phyloP scores from a whole-genome alignment of 73 alveolate genomes.

The Uronychia binucleata region DNA sequence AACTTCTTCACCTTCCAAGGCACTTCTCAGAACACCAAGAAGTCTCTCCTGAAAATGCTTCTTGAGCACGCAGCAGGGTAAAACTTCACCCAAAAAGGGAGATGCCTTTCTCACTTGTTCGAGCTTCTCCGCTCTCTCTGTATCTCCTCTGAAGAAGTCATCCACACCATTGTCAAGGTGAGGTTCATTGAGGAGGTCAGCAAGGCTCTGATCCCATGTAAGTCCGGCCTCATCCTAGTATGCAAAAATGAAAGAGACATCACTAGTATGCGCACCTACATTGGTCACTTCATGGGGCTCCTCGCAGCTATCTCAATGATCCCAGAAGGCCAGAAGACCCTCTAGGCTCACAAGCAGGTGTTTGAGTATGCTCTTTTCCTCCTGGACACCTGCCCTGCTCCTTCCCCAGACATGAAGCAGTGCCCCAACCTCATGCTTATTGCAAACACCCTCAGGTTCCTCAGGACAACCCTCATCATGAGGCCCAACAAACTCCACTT shows the following conservation, averaged over 20 bases:
- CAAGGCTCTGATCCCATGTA: conserved; percentile 8
- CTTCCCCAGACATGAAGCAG: background rate
- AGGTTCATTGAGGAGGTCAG: conserved; percentile 32
- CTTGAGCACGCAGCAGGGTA: conserved; percentile 6
- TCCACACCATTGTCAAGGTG: conserved; percentile 27
- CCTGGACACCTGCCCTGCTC: conserved; percentile 7
- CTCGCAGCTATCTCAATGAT: conserved; percentile 30
- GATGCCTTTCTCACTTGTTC: background rate
- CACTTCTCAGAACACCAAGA: conserved; percentile 1
- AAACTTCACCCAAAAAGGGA: background rate
- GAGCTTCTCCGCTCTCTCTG: conserved; percentile 17
- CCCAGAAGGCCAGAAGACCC: conserved; percentile 29
- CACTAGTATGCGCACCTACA: conserved; percentile 12
- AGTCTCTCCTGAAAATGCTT: conserved; percentile 22
- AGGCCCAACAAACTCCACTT: conserved; percentile 51
- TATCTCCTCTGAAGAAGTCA: conserved; percentile 35
- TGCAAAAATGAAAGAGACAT: conserved; percentile 55
- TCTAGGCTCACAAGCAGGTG: conserved; percentile 16
- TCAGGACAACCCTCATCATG: conserved; percentile 16
- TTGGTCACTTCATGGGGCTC: conserved; percentile 18
- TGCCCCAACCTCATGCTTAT: background rate
- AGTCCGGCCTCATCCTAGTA: background rate
- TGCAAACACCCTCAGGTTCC: conserved; percentile 15
- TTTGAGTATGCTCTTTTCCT: conserved; percentile 39
- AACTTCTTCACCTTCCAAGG: conserved; percentile 21